phyloP scores from a whole-genome alignment of 805 yeast genomes.

The Yarrowia osloensis region DNA sequence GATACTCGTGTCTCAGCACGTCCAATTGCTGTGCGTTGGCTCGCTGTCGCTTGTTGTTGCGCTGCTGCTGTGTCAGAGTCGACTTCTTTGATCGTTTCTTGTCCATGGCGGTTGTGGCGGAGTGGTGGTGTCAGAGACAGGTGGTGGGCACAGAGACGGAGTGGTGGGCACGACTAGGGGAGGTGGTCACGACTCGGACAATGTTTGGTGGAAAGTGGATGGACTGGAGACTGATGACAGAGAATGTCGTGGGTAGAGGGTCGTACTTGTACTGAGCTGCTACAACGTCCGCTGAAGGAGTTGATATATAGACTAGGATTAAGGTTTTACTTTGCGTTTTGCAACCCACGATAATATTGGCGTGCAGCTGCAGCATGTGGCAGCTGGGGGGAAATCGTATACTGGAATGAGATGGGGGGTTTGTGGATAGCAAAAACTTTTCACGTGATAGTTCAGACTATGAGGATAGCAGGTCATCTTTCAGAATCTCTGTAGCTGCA shows the following conservation, averaged over 20 bases:
- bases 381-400: background rate
- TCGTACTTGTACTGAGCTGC: background rate
- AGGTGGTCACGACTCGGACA: background rate
- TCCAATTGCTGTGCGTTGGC: constrained; percentile 81
- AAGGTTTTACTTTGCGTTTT: constrained; percentile 7
- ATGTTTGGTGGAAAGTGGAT: background rate
- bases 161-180: background rate
- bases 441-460: background rate
- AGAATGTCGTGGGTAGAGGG: background rate
- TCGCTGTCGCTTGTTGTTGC: constrained; percentile 57
- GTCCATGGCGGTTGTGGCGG: background rate
- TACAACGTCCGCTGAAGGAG: background rate
- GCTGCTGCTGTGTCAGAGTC: constrained; percentile 42
- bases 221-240: background rate
- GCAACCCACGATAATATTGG: constrained; percentile 8
- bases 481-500: background rate
- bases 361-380: background rate
- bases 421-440: no score
- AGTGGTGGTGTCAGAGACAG: background rate
- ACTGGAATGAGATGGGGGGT: no score
- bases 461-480: background rate
- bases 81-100: constrained; percentile 28
- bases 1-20: constrained; percentile 66
- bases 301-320: constrained; percentile 25
- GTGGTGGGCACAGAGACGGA: background rate